phyloP scores from a whole-genome alignment of 768 basidiomycete genomes.

The Clitopilus hobsonii region DNA sequence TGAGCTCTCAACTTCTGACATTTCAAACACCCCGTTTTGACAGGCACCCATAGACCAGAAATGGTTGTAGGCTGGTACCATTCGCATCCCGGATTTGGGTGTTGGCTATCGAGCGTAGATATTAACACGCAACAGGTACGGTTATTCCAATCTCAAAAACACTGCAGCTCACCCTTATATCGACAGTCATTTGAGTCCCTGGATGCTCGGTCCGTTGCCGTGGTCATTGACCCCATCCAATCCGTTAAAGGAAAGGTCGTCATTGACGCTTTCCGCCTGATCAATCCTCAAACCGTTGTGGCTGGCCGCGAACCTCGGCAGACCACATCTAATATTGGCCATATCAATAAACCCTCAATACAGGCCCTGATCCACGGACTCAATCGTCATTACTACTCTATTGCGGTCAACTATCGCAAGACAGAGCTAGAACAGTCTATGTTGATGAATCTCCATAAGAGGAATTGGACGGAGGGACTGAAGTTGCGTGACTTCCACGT shows the following conservation, averaged over 20 bases:
- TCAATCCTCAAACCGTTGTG: slow-evolving; percentile 86
- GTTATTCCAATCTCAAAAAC: slow-evolving; percentile 1
- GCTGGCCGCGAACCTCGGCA: slow-evolving; percentile 93
- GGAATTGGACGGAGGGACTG: slow-evolving; percentile 98
- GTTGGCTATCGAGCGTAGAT: slow-evolving; percentile 98
- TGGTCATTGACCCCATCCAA: slow-evolving; percentile 98
- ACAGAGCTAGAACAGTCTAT: slow-evolving; percentile 97
- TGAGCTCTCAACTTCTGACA: slow-evolving; percentile 29
- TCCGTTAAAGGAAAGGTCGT: slow-evolving; percentile 99
- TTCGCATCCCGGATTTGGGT: slow-evolving; percentile 99
- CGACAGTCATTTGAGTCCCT: slow-evolving; percentile 92
- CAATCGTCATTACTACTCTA: slow-evolving; percentile 97
- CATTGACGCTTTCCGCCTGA: slow-evolving; percentile 97
- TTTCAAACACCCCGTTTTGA: not conserved
- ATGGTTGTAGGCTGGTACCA: slow-evolving; percentile 99
- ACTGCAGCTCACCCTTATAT: slow-evolving; percentile 8
- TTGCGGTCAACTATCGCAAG: slow-evolving; percentile 97
- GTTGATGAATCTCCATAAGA: slow-evolving; percentile 98
- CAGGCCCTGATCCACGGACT: slow-evolving; percentile 97
- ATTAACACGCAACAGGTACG: slow-evolving; percentile 96
- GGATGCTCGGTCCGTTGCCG: slow-evolving; percentile 89
- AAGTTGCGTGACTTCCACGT: slow-evolving; percentile 86
- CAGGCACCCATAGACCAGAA: slow-evolving; percentile 64
- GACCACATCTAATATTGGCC: slow-evolving; percentile 97
- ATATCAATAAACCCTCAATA: slow-evolving; percentile 99